Evolutionary conservation across 257 asterid species (phyloP), one percentile per base, ranked within the genome.

Genomic region (Pogostemon cablin): DNA sequence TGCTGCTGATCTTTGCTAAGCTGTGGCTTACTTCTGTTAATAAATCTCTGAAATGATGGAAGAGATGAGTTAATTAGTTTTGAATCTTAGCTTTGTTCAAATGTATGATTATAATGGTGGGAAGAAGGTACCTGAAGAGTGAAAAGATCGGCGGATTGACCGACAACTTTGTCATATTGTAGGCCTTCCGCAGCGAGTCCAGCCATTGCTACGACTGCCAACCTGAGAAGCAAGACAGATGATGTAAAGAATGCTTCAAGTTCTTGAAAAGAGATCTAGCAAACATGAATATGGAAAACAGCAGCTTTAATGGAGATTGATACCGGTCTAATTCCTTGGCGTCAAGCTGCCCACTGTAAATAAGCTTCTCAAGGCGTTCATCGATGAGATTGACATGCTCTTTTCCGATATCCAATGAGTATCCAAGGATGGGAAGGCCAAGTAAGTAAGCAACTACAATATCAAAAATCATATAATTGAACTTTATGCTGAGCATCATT

Each of bases 161-260:
- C 98, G 1, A 91, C 60, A 15, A 93, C 98, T 87, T 90, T 90
- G 67, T 93, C 96, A n/a, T 86, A 93, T 73, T 87, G 86, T 62
- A 93, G 79, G 80, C 96, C 98, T 81, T 90, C 98, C 15, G 98
- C 97, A 43, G 98, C 98, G 43, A 93, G 79, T 59, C 98, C 97
- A 42, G 96, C 98, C 97, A 93, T 88, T 38, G 97, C 95, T 52
- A 93, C 95, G 25, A 88, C 96, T 47, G 97, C 98, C 64, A 93
- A 72, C 87, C 98, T 93, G 85, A 68, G 68, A 72, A 68, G 40
- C 17, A 76, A 11, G 48, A 41, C 10, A 56, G 40, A 46, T 43
- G 72, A 20, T 34, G 41, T 32, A 12, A 67, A 48, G 52, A 12
- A 60, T 15, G 15, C 48, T n/a, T 47, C 37, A 3, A 67, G 46